Evolutionary conservation across 2,329 filamentous ascomycete genomes (phyloP).

Genomic region (Emmonsia crescens): DNA sequence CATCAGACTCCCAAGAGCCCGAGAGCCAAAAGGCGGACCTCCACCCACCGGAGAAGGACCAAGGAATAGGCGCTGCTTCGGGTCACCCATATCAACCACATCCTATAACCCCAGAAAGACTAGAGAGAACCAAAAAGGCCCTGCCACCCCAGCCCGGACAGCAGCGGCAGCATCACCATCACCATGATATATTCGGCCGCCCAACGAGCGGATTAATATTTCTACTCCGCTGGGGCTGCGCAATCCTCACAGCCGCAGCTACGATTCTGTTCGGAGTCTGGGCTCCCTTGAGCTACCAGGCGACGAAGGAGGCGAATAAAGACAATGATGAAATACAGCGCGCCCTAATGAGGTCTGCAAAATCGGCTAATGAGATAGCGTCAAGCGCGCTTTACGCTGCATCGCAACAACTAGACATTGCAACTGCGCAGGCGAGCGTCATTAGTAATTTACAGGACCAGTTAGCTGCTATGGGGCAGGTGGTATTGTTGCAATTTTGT

Average conservation of each 20-base stretch:
- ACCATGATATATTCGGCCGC: not conserved
- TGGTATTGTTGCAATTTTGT: constrained; percentile 1
- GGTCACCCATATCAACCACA: not conserved
- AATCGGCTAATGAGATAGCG: constrained; percentile 1
- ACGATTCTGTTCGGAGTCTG: constrained; percentile 3
- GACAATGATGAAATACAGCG: not conserved
- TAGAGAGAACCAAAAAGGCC: not conserved
- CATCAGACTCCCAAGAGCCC: not conserved
- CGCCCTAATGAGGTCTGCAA: not conserved
- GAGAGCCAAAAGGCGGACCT: not conserved
- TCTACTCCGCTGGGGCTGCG: constrained; percentile 1
- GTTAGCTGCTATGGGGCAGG: constrained; percentile 2
- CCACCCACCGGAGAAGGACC: not conserved
- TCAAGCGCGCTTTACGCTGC: not conserved
- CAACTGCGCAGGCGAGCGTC: not conserved
- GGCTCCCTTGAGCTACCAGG: constrained; percentile 2
- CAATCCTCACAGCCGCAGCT: constrained; percentile 3
- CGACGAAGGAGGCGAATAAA: not conserved
- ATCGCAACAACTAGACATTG: not conserved
- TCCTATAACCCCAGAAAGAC: not conserved
- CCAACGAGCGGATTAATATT: not conserved
- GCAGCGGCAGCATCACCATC: not conserved
- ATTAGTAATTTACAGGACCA: not conserved
- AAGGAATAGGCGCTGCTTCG: not conserved
- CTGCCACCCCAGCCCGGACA: not conserved